Base-by-base conservation (phyloP, 163 green algal species). In the Scenedesmus sp. region DNA sequence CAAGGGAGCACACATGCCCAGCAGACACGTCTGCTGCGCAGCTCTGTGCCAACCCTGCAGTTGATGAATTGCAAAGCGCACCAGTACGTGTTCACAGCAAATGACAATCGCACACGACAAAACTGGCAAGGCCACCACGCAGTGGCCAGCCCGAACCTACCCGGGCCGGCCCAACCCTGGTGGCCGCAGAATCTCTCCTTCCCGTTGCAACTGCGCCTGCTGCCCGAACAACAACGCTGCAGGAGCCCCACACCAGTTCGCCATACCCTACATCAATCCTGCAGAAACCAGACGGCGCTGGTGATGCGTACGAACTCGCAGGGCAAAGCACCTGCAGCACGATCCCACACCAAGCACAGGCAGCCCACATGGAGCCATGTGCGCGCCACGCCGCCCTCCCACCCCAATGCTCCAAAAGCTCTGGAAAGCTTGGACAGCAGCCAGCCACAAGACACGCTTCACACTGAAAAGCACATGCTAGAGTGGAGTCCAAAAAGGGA, bases 71-170 rank as follows among this genome's bases (percentile, higher is more conserved):
- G 26, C 5, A 37, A 76, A 40, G 65, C 65, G 30, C 65, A 76
- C 65, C 65, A 76, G 65, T 40, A 40, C 65, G 26, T 42, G 65
- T 40, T 76, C 30, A 18, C 7, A 37, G 65, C 65, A 76, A 16
- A 76, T 76, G 65, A 76, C 65, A 76, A 76, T 76, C 65, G 65
- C 65, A 76, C 65, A 40, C 65, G 30, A 40, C 65, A 76, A 76
- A 76, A 76, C 65, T 76, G 65, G 30, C 65, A 40, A 76, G 30
- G 65, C 65, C 37, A 30, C 65, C 65, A 40, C 65, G 26, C 30
- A 40, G 65, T 18, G 65, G 16, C n/a, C 1, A 3, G 56, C 22
- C 56, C 6, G 20, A 3, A n/a, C 20, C 20, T 33, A n/a, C 56
- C 9, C 9, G 56, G 4, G 20, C 56, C 56, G 56, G 56, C 20